phyloP scores from a whole-genome alignment of 805 yeast species.

The Peterozyma toletana region DNA sequence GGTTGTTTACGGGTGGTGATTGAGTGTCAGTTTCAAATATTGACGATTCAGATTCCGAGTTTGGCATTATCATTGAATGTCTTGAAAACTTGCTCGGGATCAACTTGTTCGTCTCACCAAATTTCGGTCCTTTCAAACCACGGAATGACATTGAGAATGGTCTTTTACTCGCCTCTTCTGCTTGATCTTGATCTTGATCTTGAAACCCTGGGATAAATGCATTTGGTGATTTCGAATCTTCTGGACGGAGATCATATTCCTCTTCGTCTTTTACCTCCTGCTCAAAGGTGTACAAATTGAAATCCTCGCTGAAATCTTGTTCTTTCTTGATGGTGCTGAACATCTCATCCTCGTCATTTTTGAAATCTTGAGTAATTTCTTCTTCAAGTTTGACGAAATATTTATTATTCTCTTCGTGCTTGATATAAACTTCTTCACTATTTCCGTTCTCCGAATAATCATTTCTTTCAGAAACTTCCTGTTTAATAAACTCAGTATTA shows the following conservation, averaged over 20 bases:
- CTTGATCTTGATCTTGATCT: not conserved
- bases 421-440: no score
- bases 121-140: conserved; percentile 55
- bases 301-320: conserved; percentile 6
- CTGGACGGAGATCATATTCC: not conserved
- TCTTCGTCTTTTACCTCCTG: not conserved
- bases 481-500: no score
- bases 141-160: conserved; percentile 51
- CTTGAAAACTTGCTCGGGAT: conserved; percentile 18
- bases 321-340: conserved; percentile 5
- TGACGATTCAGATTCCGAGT: conserved; percentile 4
- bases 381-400: not conserved
- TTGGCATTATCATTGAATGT: conserved; percentile 25
- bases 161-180: conserved; percentile 9
- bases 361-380: not conserved
- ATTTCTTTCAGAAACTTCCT: no score
- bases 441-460: no score
- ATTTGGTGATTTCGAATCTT: not conserved
- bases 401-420: not conserved
- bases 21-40: not conserved
- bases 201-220: not conserved
- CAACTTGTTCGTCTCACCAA: conserved; percentile 30
- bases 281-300: conserved; percentile 3
- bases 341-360: not conserved
- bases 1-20: conserved; percentile 3